These are phyloP conservation scores for Sphagnum tenellum DNA, from an alignment of 225 moss, liverwort and hornwort genomes.

Conservation along the genomic window DNA sequence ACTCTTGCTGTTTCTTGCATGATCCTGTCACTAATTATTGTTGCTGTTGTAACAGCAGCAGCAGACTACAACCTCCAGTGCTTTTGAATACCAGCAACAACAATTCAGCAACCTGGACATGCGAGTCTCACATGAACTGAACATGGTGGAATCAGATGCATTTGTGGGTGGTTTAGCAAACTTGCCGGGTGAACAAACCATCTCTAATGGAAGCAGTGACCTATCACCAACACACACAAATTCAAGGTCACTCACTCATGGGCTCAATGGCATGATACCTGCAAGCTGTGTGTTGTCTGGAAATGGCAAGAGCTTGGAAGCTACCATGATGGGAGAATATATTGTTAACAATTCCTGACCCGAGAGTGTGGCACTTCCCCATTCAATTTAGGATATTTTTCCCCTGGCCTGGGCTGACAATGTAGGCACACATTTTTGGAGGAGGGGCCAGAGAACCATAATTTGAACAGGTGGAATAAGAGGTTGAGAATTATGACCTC, in stretches of 20 bases:
- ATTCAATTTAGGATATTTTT: constrained; percentile 14
- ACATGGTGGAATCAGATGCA: constrained; percentile 18
- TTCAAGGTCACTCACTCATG: constrained; percentile 17
- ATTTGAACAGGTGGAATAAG: constrained; percentile 22
- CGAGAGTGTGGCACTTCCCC: constrained; percentile 11
- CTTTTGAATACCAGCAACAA: constrained; percentile 27
- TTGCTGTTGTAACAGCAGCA: constrained; percentile 2
- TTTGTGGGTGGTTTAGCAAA: constrained; percentile 18
- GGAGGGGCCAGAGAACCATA: constrained; percentile 7
- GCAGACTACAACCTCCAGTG: constrained; percentile 23
- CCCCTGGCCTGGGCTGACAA: neutral
- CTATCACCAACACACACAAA: constrained; percentile 30
- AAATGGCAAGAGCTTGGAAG: constrained; percentile 1
- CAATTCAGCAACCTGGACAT: constrained; percentile 36
- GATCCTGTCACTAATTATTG: too few species aligned
- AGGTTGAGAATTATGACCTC: constrained; percentile 7
- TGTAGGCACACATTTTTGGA: neutral
- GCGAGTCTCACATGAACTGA: constrained; percentile 17
- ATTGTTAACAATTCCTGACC: neutral
- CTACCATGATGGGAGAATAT: constrained; percentile 6
- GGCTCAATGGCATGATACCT: constrained; percentile 22
- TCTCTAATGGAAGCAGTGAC: constrained; percentile 11
- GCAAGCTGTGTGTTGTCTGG: constrained; percentile 28
- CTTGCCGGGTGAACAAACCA: constrained; percentile 3
- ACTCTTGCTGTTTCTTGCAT: too few species aligned